These are phyloP conservation scores for Xylaria bambusicola DNA, from an alignment of 495 filamentous ascomycete genomes.

Conservation along the genomic window DNA sequence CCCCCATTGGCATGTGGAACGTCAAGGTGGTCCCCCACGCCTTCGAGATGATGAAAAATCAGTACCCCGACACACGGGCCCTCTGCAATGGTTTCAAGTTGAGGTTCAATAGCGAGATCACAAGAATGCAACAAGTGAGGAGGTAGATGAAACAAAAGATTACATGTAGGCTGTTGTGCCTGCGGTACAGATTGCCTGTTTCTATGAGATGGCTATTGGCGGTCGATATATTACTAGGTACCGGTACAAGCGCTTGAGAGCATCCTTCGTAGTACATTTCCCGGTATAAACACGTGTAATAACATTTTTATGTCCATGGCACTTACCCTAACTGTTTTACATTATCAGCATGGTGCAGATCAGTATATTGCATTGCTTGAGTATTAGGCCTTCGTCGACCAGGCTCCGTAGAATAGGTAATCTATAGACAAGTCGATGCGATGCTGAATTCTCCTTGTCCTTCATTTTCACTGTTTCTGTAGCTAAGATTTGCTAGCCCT, in stretches of 20 bases:
- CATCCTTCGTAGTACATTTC: neutral
- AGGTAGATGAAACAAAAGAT: conserved; percentile 23
- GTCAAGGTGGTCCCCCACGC: conserved; percentile 86
- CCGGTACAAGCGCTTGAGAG: neutral
- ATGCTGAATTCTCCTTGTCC: no score
- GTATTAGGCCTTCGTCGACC: no score
- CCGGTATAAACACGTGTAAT: neutral
- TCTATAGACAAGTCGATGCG: no score
- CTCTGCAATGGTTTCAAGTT: conserved; percentile 82
- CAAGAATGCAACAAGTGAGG: conserved; percentile 42
- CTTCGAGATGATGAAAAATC: conserved; percentile 81
- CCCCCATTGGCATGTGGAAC: conserved; percentile 74
- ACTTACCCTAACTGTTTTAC: no score
- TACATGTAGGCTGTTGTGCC: neutral
- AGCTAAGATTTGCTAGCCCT: no score
- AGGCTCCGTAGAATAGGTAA: no score
- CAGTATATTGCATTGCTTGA: no score
- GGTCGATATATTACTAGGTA: neutral
- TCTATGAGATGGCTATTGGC: neutral
- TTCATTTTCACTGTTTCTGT: no score
- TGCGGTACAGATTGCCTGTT: neutral
- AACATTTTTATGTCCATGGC: neutral
- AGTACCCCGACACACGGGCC: conserved; percentile 90
- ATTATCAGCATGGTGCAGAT: no score
- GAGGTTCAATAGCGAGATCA: conserved; percentile 52